These are phyloP conservation scores for Aspergillus sp. DNA, from an alignment of 2,329 filamentous ascomycete genomes.

Conservation along the genomic window DNA sequence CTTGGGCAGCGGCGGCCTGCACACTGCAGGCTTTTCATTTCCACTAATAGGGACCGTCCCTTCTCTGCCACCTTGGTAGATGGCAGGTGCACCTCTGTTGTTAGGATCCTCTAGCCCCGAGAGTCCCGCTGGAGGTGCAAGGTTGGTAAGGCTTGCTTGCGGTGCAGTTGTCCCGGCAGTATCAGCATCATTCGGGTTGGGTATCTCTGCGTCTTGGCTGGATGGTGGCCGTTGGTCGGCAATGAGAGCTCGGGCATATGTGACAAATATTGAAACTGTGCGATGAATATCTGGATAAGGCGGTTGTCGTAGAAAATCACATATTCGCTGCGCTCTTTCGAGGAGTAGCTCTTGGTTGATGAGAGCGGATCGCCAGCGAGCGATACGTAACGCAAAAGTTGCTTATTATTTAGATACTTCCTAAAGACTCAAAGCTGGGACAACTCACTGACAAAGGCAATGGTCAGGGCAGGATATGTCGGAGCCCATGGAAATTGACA, in stretches of 20 bases:
- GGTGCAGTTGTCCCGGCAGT: slow-evolving; percentile 10
- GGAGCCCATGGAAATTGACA: slow-evolving; percentile 34
- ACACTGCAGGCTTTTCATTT: slow-evolving; percentile 6
- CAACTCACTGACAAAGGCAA: slow-evolving; percentile 36
- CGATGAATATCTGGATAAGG: slow-evolving; percentile 39
- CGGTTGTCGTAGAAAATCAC: slow-evolving; percentile 34
- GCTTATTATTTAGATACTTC: slow-evolving; percentile 20
- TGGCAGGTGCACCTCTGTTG: background rate
- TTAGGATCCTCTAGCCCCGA: slow-evolving; percentile 1
- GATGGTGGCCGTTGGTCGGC: slow-evolving; percentile 22
- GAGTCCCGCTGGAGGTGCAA: background rate
- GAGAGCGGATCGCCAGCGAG: slow-evolving; percentile 31
- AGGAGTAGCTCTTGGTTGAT: slow-evolving; percentile 30
- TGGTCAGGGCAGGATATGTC: slow-evolving; percentile 33
- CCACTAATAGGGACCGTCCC: slow-evolving; percentile 2
- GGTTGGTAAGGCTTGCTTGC: background rate
- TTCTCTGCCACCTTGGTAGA: slow-evolving; percentile 11
- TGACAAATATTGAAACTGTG: slow-evolving; percentile 36
- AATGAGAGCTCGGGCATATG: slow-evolving; percentile 33
- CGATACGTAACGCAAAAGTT: slow-evolving; percentile 33
- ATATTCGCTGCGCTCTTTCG: slow-evolving; percentile 30
- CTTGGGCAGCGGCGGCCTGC: slow-evolving; percentile 22
- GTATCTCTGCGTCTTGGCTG: slow-evolving; percentile 3
- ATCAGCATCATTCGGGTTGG: slow-evolving; percentile 12
- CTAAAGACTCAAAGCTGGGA: background rate